phyloP scores from a whole-genome alignment of 140 eudicot species.

The Anethum foeniculum region DNA sequence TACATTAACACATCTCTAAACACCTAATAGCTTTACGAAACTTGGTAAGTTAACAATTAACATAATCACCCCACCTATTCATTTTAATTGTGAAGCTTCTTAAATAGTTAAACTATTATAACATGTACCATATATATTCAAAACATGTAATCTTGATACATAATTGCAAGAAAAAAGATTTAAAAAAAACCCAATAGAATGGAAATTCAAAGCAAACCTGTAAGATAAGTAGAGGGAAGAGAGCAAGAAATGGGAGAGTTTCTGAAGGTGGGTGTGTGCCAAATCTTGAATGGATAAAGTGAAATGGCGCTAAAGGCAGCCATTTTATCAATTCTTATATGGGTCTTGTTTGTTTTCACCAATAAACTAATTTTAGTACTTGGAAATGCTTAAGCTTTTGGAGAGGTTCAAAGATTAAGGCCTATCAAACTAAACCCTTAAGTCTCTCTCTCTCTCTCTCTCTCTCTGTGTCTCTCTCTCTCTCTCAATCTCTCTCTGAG shows the following conservation, averaged over 20 bases:
- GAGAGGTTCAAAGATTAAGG: not conserved
- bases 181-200: not conserved
- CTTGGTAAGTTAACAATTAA: too few species aligned
- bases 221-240: conserved; percentile 4
- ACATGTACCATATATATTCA: not conserved
- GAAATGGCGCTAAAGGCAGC: conserved; percentile 28
- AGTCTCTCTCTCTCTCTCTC: too few species aligned
- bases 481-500: too few species aligned
- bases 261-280: conserved; percentile 14
- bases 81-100: not conserved
- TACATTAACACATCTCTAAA: not conserved
- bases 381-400: not conserved
- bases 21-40: not conserved
- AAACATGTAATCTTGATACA: not conserved
- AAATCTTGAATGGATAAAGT: conserved; percentile 21
- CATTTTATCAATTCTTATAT: conserved; percentile 15
- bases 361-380: not conserved
- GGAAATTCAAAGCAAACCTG: conserved; percentile 12
- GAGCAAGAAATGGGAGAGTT: conserved; percentile 18
- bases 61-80: not conserved
- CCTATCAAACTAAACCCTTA: not conserved
- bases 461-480: too few species aligned
- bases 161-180: not conserved
- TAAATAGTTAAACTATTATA: not conserved
- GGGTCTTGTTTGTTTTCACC: conserved; percentile 1